Evolutionary conservation across 495 filamentous ascomycete species (phyloP).

Genomic region (Podospora fimiseda): DNA sequence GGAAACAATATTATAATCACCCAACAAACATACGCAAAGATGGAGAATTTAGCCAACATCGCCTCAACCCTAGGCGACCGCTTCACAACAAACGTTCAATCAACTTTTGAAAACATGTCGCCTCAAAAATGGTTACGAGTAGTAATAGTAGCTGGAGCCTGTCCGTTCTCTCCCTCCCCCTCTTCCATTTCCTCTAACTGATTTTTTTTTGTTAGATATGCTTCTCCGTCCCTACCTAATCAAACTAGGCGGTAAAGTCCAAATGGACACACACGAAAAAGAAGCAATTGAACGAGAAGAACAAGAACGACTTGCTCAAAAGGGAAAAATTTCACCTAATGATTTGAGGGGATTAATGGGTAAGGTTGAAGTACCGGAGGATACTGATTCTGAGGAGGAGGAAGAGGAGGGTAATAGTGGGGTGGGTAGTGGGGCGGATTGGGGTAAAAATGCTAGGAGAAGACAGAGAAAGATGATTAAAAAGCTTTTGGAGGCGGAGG

Average conservation of each 20-base stretch:
- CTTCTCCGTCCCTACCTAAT: conserved; percentile 61
- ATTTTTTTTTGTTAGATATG: conserved; percentile 39
- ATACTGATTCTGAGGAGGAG: conserved; percentile 49
- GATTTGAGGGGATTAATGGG: conserved; percentile 41
- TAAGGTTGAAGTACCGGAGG: conserved; percentile 47
- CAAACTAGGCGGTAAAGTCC: conserved; percentile 38
- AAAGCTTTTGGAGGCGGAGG: conserved; percentile 48
- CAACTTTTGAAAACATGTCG: conserved; percentile 50
- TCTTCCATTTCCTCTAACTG: background rate
- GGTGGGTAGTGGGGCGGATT: conserved; percentile 43
- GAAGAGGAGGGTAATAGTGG: conserved; percentile 36
- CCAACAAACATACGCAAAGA: conserved; percentile 3
- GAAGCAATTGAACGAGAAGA: conserved; percentile 27
- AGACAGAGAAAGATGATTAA: conserved; percentile 56
- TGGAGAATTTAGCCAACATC: conserved; percentile 33
- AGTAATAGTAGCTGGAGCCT: conserved; percentile 48
- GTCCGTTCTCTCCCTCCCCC: conserved; percentile 10
- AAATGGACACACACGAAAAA: conserved; percentile 42
- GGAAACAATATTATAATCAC: background rate
- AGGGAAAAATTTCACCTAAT: conserved; percentile 43
- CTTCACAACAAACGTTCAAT: conserved; percentile 50
- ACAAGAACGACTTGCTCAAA: conserved; percentile 14
- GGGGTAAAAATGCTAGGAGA: conserved; percentile 55
- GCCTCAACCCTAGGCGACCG: conserved; percentile 29
- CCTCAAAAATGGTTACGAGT: conserved; percentile 55